Percentiles rank a stretch among this genome's conserved stretches.
Evolutionary conservation across 176 grass and related monocot species (phyloP).

Genomic region (Oryza officinalis): DNA sequence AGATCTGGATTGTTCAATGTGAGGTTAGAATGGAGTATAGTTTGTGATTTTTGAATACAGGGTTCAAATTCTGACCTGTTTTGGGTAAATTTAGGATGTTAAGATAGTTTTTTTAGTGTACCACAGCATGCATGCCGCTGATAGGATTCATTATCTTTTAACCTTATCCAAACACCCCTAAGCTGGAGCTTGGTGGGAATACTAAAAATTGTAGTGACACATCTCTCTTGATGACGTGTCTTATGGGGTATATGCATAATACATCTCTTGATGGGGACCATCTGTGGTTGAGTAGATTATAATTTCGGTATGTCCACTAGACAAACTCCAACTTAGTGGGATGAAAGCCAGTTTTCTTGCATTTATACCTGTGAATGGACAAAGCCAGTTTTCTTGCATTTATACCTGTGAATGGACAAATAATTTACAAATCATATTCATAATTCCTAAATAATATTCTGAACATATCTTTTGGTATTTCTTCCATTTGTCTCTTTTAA

Average conservation of each 20-base stretch:
- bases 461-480: neutral
- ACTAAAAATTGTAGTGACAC: neutral
- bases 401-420: slow-evolving; percentile 2
- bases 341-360: neutral
- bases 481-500: slow-evolving; percentile 14
- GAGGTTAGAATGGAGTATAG: neutral
- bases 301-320: neutral
- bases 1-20: slow-evolving; percentile 4
- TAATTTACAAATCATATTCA: neutral
- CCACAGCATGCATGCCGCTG: neutral
- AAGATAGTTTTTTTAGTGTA: neutral
- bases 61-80: neutral
- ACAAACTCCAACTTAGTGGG: neutral
- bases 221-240: neutral
- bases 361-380: neutral
- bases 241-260: neutral
- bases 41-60: neutral
- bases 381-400: neutral
- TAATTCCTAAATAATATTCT: neutral
- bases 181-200: neutral
- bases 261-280: neutral
- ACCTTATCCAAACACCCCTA: neutral
- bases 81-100: neutral
- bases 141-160: neutral
- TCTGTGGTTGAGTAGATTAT: neutral